phyloP scores from a whole-genome alignment of 2,329 filamentous ascomycete genomes.

The Pseudopithomyces chartarum region DNA sequence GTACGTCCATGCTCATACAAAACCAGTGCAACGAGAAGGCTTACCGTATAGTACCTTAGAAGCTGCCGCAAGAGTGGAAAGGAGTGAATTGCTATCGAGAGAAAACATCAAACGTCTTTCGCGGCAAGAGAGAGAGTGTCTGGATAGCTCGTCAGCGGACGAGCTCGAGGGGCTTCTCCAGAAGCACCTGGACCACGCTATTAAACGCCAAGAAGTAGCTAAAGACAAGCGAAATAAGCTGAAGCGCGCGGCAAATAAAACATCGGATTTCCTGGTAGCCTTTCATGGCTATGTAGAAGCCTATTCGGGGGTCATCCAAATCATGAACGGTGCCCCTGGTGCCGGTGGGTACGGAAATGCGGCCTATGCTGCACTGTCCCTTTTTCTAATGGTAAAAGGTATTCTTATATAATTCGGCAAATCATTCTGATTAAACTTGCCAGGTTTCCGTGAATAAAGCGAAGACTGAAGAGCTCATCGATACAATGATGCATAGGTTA shows the following conservation, averaged over 20 bases:
- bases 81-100: background rate
- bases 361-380: conserved; percentile 13
- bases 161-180: background rate
- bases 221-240: background rate
- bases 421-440: background rate
- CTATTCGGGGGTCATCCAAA: conserved; percentile 11
- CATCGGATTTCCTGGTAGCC: conserved; percentile 6
- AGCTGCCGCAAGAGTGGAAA: background rate
- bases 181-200: background rate
- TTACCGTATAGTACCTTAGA: background rate
- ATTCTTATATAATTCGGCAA: background rate
- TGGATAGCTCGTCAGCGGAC: background rate
- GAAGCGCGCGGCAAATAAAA: background rate
- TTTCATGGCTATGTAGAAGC: conserved; percentile 15
- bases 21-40: background rate
- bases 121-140: background rate
- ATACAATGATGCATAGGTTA: conserved; percentile 8
- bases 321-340: conserved; percentile 12
- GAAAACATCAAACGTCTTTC: background rate
- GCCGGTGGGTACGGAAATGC: conserved; percentile 11
- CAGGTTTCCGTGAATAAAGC: conserved; percentile 13
- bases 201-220: background rate
- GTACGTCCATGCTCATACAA: background rate
- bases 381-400: conserved; percentile 11
- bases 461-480: conserved; percentile 12